These are phyloP conservation scores for Hanseniaspora lindneri DNA, from an alignment of 805 yeast genomes.

Conservation along the genomic window DNA sequence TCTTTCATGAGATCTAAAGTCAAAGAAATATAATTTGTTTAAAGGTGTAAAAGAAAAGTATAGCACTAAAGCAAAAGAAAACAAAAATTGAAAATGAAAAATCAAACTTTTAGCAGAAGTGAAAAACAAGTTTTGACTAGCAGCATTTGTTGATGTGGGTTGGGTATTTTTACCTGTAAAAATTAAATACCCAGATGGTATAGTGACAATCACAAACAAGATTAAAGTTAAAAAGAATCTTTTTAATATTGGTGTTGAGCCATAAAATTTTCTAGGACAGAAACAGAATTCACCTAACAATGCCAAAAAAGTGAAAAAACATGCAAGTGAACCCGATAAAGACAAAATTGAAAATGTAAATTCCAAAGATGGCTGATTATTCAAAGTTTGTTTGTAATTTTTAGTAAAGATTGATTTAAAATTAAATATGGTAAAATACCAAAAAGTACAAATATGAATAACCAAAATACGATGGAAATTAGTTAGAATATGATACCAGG, in stretches of 20 bases:
- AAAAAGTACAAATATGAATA: conserved; percentile 57
- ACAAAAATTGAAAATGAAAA: conserved; percentile 40
- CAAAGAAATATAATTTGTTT: conserved; percentile 34
- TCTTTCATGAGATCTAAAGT: conserved; percentile 23
- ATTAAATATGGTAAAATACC: conserved; percentile 63
- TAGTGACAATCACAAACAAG: conserved; percentile 35
- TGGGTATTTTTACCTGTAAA: conserved; percentile 23
- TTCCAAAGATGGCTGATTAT: conserved; percentile 51
- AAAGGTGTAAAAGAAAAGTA: conserved; percentile 46
- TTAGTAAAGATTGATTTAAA: conserved; percentile 53
- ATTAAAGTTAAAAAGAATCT: conserved; percentile 36
- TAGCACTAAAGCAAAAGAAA: conserved; percentile 37
- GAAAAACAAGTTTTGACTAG: too few species aligned
- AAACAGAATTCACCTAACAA: conserved; percentile 46
- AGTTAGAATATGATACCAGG: conserved; percentile 62
- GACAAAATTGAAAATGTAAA: conserved; percentile 47
- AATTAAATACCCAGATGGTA: conserved; percentile 42
- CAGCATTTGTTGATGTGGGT: too few species aligned
- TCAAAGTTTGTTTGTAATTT: conserved; percentile 40
- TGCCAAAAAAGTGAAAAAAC: conserved; percentile 44
- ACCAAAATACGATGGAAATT: conserved; percentile 75
- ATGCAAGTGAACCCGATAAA: conserved; percentile 53
- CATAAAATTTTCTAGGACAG: conserved; percentile 63
- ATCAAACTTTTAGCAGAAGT: conserved; percentile 46
- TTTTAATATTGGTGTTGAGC: conserved; percentile 46